Evolutionary conservation across 2,329 filamentous ascomycete genomes (phyloP), one percentile per base, ranked within the genome.

Genomic region (Bipolaris sorokiniana): DNA sequence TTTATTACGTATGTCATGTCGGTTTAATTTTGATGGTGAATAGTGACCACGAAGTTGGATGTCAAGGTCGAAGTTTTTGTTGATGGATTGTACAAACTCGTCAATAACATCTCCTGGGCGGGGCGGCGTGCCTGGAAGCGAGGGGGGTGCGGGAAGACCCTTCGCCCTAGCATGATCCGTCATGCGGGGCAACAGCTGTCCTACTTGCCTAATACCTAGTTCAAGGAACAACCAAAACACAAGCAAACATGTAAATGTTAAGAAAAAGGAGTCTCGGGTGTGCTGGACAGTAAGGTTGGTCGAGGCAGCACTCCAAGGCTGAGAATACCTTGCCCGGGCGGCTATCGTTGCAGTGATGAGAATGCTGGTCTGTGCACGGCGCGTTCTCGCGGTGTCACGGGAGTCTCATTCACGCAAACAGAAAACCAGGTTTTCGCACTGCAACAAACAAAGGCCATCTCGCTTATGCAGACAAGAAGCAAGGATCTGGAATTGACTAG

Each of bases 241-340:
- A n/a, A 23, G 13, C 16, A 28, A 6, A 9, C 16, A 6, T 23
- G 3, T 18, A 9, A 31, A 31, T 20, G 34, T 5, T 9, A 5
- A 38, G 3, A 15, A 26, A 34, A 22, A n/a, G 11, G 22, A 41
- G 5, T 10, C 3, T 20, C 28, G 16, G 22, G 37, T 38, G 22
- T 23, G 18, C 13, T 49, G 9, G 46, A 36, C n/a, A 28, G 36
- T 31, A 16, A 49, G 18, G 48, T 53, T 26, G 18, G 18, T 41
- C 13, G 26, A 45, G 23, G 50, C 48, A 41, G 31, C 46, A 42
- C 38, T 34, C 48, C 45, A 59, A 62, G 60, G 59, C 51, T 63
- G 60, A 62, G 61, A 56, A 52, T 59, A 34, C 49, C 46, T 69
- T 64, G 69, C 68, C 70, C 50, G 68, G 51, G 47, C 63, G 59